Evolutionary conservation across 306 rosid genomes (phyloP).

Genomic region (Rubus idaeus): DNA sequence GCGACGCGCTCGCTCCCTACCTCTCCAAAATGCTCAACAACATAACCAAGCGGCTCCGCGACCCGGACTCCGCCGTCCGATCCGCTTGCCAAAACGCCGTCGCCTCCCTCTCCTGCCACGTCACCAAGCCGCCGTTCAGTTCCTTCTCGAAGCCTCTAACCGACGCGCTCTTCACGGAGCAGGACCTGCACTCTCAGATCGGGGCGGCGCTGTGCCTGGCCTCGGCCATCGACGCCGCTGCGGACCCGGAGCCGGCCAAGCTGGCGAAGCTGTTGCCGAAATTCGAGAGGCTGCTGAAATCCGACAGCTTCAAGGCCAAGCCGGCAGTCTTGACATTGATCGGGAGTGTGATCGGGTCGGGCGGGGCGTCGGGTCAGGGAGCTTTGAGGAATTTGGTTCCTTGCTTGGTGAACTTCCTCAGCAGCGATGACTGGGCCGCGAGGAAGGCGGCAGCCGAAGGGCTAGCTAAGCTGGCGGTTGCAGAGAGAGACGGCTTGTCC

Average conservation of each 20-base stretch:
- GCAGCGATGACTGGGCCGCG: conserved; percentile 80
- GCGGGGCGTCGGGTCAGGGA: conserved; percentile 60
- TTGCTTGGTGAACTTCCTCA: conserved; percentile 54
- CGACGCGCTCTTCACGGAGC: conserved; percentile 91
- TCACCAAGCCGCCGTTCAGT: conserved; percentile 65
- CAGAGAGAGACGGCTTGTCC: conserved; percentile 55
- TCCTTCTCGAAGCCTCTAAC: conserved; percentile 73
- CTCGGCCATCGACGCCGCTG: conserved; percentile 67
- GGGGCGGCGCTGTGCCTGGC: conserved; percentile 85
- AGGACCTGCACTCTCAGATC: conserved; percentile 75
- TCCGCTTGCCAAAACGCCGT: conserved; percentile 81
- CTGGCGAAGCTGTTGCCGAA: conserved; percentile 73
- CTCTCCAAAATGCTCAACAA: conserved; percentile 61
- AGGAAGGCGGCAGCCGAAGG: conserved; percentile 93
- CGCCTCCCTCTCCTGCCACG: conserved; percentile 62
- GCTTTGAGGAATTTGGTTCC: conserved; percentile 63
- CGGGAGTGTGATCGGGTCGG: conserved; percentile 61
- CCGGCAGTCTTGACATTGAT: conserved; percentile 70
- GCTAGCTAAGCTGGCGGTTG: conserved; percentile 55
- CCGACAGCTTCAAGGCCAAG: conserved; percentile 73
- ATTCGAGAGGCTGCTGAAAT: conserved; percentile 73
- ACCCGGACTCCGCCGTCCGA: conserved; percentile 88
- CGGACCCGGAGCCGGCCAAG: conserved; percentile 71
- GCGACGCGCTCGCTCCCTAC: conserved; percentile 68
- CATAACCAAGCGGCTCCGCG: conserved; percentile 76